Evolutionary conservation across 139 green algal genomes (phyloP).

Genomic region (Chlamydomonas incerta): DNA sequence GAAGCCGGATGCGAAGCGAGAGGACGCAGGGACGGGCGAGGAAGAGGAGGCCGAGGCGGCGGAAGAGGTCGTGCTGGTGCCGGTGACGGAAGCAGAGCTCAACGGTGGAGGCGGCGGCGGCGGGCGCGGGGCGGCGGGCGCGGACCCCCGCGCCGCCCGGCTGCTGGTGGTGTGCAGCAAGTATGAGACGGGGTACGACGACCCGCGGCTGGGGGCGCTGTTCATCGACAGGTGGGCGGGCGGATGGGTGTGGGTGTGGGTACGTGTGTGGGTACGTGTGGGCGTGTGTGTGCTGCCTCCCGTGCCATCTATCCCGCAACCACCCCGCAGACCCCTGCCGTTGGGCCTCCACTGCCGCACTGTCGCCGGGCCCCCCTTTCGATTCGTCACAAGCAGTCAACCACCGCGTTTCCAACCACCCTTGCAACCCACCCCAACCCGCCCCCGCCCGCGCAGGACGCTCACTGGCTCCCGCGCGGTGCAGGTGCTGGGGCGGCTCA

Average conservation of each 20-base stretch:
- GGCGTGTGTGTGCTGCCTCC: too few species aligned
- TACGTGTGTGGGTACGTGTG: neutral
- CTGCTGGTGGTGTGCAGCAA: slow-evolving; percentile 65
- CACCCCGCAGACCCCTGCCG: too few species aligned
- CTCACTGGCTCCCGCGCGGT: slow-evolving; percentile 46
- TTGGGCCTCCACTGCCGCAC: too few species aligned
- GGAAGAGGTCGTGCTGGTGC: neutral
- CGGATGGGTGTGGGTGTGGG: neutral
- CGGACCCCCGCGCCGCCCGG: slow-evolving; percentile 18
- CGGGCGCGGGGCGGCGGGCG: too few species aligned
- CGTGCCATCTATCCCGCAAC: too few species aligned
- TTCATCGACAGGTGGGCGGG: slow-evolving; percentile 53
- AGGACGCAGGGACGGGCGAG: neutral
- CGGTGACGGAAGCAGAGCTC: slow-evolving; percentile 37
- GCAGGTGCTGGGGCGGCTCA: slow-evolving; percentile 51
- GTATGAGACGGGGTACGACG: slow-evolving; percentile 66
- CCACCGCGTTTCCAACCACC: too few species aligned
- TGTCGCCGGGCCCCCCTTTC: too few species aligned
- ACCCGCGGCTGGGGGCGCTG: slow-evolving; percentile 54
- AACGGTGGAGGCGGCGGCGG: slow-evolving; percentile 14
- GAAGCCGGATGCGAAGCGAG: too few species aligned
- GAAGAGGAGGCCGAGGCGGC: neutral
- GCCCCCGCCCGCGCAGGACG: slow-evolving; percentile 4
- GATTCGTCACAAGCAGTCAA: too few species aligned
- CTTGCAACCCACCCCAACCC: too few species aligned